Percentiles rank a stretch among this genome's conserved stretches.
These are phyloP conservation scores for Diplosphaera chodatii DNA, from an alignment of 139 green algal genomes.

Conservation along the genomic window DNA sequence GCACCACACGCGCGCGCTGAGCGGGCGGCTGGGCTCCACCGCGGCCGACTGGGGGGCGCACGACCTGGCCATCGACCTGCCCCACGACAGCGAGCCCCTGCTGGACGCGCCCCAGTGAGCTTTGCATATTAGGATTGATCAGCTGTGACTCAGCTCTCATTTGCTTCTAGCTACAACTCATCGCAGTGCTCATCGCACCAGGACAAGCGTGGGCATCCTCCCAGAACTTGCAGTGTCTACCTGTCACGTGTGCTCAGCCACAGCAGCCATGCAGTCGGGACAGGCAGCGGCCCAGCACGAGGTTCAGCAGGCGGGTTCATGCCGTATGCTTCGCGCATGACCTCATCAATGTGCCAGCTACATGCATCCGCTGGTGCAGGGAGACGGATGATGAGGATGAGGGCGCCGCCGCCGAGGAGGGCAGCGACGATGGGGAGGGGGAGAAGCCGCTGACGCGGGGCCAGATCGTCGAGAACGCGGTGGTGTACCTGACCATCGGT, in stretches of 20 bases:
- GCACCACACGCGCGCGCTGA: not conserved
- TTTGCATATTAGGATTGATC: not conserved
- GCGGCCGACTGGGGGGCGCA: conserved; percentile 3
- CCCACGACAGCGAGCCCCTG: not conserved
- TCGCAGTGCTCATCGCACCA: no score
- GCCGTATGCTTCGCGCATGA: no score
- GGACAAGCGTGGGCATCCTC: no score
- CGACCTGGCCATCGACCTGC: conserved; percentile 11
- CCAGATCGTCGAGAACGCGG: conserved; percentile 15
- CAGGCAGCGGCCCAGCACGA: no score
- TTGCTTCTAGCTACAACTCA: not conserved
- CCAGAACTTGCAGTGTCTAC: no score
- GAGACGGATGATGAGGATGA: not conserved
- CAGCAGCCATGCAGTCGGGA: no score
- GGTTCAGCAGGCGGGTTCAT: no score
- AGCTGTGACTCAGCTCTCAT: not conserved
- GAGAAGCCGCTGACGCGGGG: not conserved
- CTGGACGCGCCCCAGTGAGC: not conserved
- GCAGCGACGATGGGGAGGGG: conserved; percentile 4
- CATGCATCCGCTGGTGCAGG: not conserved
- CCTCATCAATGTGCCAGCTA: no score
- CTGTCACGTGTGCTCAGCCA: no score
- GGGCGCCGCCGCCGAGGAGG: not conserved
- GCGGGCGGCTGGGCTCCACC: not conserved
- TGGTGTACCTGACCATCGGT: conserved; percentile 14